A percentile compares a stretch with the other conserved stretches of the same genome.
Evolutionary conservation across 495 filamentous ascomycete genomes (phyloP).

Genomic region (Copromyces sp.): DNA sequence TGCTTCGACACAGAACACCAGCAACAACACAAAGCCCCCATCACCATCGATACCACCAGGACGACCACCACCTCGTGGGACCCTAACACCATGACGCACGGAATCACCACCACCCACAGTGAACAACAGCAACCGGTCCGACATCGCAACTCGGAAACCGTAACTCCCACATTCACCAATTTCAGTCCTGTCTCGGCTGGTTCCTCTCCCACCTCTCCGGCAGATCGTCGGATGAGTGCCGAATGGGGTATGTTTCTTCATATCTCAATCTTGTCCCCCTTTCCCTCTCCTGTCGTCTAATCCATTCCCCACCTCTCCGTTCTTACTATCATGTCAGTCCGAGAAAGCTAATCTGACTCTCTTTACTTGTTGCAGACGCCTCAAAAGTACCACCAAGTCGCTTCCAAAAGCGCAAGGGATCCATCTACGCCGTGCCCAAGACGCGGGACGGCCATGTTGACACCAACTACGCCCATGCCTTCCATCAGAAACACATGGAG

Average conservation of each 20-base stretch:
- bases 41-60: background rate
- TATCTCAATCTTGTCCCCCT: background rate
- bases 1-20: background rate
- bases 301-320: background rate
- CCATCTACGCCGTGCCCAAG: conserved; percentile 48
- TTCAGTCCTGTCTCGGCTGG: background rate
- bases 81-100: background rate
- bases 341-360: conserved; percentile 6
- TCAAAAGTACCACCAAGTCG: conserved; percentile 50
- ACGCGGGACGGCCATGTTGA: conserved; percentile 49
- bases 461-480: conserved; percentile 33
- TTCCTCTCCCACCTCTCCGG: background rate
- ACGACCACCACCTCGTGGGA: background rate
- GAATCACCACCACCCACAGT: background rate
- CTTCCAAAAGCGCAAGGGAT: conserved; percentile 55
- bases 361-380: conserved; percentile 38
- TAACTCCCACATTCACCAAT: background rate
- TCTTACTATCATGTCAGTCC: background rate
- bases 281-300: background rate
- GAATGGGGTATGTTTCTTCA: conserved; percentile 33
- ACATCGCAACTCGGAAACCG: background rate
- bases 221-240: conserved; percentile 17
- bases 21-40: background rate
- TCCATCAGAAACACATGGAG: conserved; percentile 32
- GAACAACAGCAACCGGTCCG: background rate